Percentiles rank a stretch among this genome's conserved stretches.
Evolutionary conservation across 106 monocot genomes (phyloP).

Genomic region (Chionographis japonica): DNA sequence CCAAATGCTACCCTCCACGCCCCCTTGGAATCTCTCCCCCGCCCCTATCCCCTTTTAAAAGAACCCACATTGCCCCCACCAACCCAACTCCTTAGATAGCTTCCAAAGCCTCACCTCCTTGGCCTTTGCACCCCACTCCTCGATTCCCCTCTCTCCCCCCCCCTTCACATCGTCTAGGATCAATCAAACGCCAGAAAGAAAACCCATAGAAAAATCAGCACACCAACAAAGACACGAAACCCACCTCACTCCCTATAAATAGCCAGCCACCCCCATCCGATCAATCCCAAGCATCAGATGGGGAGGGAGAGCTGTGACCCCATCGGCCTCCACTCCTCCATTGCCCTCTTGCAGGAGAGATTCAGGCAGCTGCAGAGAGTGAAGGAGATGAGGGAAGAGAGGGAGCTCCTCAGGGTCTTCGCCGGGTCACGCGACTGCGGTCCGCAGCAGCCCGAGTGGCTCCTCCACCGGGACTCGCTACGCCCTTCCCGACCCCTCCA

Average conservation of each 20-base stretch:
- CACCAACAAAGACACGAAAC: background rate
- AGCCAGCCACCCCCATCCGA: background rate
- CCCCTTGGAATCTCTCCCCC: no score
- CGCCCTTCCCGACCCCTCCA: slow-evolving; percentile 17
- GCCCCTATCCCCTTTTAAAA: no score
- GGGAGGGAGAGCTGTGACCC: no score
- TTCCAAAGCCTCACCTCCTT: slow-evolving; percentile 8
- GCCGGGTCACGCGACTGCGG: background rate
- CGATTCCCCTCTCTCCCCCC: slow-evolving; percentile 8
- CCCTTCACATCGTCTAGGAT: slow-evolving; percentile 8
- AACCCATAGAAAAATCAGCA: no score
- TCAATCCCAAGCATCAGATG: no score
- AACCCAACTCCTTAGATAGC: slow-evolving; percentile 4
- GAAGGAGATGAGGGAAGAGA: slow-evolving; percentile 61
- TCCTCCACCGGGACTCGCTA: slow-evolving; percentile 40
- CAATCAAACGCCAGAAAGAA: slow-evolving; percentile 9
- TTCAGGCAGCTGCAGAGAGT: slow-evolving; percentile 59
- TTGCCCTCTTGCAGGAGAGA: slow-evolving; percentile 66
- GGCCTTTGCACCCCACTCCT: slow-evolving; percentile 6
- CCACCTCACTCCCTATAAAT: background rate
- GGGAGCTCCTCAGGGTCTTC: slow-evolving; percentile 24
- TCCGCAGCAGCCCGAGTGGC: slow-evolving; percentile 30
- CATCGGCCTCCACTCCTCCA: slow-evolving; percentile 35
- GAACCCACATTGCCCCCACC: background rate
- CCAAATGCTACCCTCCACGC: no score